Conservation (phyloP, 208 protist genomes). For the Leishmania tarentolae region DNA sequence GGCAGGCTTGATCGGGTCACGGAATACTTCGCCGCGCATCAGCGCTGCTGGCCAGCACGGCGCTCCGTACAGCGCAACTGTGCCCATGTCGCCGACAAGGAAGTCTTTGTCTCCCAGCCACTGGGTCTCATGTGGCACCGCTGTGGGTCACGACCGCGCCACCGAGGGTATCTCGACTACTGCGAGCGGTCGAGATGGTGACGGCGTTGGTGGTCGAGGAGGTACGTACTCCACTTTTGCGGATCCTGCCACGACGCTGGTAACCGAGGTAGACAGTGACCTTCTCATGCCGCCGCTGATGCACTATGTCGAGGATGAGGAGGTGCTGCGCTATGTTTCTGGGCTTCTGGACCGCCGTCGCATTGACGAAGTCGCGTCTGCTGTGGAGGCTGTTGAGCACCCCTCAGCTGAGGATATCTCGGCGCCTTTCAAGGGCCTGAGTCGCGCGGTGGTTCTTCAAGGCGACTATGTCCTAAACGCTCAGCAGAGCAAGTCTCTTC, state of each 20-base stretch:
- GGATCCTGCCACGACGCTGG: constrained; percentile 15
- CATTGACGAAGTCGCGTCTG: constrained; percentile 8
- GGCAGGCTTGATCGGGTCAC: background rate
- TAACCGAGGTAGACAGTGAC: constrained; percentile 31
- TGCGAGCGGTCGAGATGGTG: background rate
- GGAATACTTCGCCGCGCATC: background rate
- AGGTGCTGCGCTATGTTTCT: constrained; percentile 13
- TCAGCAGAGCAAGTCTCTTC: constrained; percentile 5
- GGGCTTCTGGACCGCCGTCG: constrained; percentile 12
- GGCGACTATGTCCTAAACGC: constrained; percentile 4
- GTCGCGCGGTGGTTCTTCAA: background rate
- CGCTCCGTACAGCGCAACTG: background rate
- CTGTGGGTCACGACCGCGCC: background rate
- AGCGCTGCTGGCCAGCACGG: background rate
- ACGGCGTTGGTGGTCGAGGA: background rate
- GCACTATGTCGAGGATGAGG: constrained; percentile 29
- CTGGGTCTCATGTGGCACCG: background rate
- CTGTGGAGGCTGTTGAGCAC: constrained; percentile 8
- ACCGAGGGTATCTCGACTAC: background rate
- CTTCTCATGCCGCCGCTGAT: constrained; percentile 29
- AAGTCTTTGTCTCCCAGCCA: background rate
- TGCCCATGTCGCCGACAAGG: background rate
- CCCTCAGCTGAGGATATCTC: background rate
- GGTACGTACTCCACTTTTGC: background rate
- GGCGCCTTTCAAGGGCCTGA: background rate